Base-by-base conservation (phyloP, 1,284 basidiomycete species). In the Butyriboletus appendiculatus region DNA sequence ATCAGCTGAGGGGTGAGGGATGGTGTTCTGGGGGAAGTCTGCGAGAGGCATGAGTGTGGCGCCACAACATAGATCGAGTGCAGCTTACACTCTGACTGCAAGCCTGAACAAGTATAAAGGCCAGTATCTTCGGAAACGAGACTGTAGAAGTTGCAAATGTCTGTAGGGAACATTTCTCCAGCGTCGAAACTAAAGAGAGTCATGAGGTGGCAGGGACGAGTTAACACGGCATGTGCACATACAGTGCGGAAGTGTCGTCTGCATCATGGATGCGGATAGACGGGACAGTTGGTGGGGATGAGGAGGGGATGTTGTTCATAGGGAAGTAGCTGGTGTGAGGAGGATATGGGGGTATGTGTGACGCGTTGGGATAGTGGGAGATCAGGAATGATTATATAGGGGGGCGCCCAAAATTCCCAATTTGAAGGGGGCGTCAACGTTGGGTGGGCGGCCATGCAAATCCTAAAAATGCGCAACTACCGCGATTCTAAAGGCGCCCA, bases 351-450 rank as follows among this genome's bases (percentile, higher is more conserved):
- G 37, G 45, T 43, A 34, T 46, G 56, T 20, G 60, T 51, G 50
- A 59, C 41, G 56, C 37, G 55, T 26, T 45, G 42, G 47, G 40
- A n/a, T 6, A 33, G 46, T 30, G 40, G 30, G 6, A 40, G 40
- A 52, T 34, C 18, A 35, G 24, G 44, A 28, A 30, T 10, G 22
- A 15, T 62, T 66, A 64, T 68, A 69, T 67, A 66, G 45, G 45
- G 43, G 44, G 16, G 14, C 57, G 60, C 57, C 30, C 28, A 46
- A 2, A 26, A 5, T 54, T 57, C 43, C 54, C 18, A 32, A 61
- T 56, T 48, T 18, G 39, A 48, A 40, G 52, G 28, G 20, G 2
- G 62, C 61, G 61, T 45, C 60, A 57, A 52, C 11, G 14, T n/a
- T 28, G 41, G 41, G 3, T 48, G 34, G 35, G 39, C 39, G 50